These are phyloP conservation scores for Prunus yedoensis DNA, from an alignment of 331 rosid species.

Conservation along the genomic window DNA sequence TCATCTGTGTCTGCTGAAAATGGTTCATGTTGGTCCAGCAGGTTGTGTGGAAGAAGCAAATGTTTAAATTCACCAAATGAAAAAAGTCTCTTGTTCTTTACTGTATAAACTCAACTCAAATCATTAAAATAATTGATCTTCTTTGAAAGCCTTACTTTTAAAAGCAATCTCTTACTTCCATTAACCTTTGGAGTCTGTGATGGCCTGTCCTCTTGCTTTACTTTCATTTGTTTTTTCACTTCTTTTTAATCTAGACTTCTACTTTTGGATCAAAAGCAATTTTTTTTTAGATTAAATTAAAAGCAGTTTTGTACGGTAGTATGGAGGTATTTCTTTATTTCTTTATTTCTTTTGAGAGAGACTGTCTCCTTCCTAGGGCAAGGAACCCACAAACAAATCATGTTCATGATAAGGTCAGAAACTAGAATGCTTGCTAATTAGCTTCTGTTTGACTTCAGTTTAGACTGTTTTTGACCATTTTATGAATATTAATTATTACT, in stretches of 20 bases:
- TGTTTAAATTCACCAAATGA: background rate
- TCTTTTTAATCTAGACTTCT: background rate
- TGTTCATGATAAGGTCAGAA: background rate
- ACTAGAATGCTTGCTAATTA: background rate
- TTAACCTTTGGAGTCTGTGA: constrained; percentile 12
- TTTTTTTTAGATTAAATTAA: background rate
- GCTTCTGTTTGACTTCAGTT: constrained; percentile 12
- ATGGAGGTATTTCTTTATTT: background rate
- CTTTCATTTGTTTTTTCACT: background rate
- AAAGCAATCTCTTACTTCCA: constrained; percentile 11
- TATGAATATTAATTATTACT: too few species aligned
- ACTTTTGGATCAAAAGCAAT: background rate
- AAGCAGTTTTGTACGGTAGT: background rate
- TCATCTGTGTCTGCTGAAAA: background rate
- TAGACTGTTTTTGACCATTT: constrained; percentile 5
- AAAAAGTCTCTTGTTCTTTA: background rate
- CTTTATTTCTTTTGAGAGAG: background rate
- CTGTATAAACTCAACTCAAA: background rate
- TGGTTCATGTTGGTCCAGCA: background rate
- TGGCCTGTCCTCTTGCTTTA: background rate
- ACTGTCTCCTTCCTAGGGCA: background rate
- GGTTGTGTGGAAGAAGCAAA: constrained; percentile 5
- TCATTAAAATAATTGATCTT: background rate
- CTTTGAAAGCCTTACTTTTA: background rate
- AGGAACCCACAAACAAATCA: constrained; percentile 1